These are phyloP conservation scores for Fusarium sp. DNA, from an alignment of 2,329 filamentous ascomycete species.

Conservation along the genomic window DNA sequence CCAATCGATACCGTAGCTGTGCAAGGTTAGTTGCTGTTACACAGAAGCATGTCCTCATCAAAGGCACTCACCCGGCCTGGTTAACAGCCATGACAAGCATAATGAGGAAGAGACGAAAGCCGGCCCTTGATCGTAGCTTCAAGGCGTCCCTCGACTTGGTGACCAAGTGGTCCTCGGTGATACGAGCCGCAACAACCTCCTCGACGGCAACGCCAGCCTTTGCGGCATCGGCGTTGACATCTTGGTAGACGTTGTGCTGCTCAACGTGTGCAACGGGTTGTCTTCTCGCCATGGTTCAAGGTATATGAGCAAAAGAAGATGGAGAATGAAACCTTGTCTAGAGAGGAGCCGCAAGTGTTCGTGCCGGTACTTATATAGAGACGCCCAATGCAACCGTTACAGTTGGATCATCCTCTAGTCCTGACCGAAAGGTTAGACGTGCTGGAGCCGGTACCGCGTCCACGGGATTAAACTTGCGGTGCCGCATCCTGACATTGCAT, in stretches of 20 bases:
- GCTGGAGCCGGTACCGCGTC: background rate
- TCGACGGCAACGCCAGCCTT: conserved; percentile 36
- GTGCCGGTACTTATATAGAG: conserved; percentile 2
- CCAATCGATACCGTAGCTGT: conserved; percentile 40
- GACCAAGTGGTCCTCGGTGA: conserved; percentile 37
- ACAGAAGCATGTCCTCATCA: background rate
- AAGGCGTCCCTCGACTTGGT: conserved; percentile 31
- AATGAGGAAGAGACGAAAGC: conserved; percentile 32
- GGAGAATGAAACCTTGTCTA: background rate
- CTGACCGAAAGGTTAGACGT: background rate
- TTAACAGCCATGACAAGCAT: conserved; percentile 32
- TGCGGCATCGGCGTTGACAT: conserved; percentile 31
- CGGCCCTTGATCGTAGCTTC: conserved; percentile 28
- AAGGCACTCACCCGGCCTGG: conserved; percentile 16
- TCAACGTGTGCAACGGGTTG: conserved; percentile 4
- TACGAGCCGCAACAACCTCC: conserved; percentile 35
- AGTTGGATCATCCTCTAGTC: background rate
- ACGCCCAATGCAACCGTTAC: background rate
- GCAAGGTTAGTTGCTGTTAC: background rate
- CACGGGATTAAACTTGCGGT: background rate
- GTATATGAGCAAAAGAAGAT: background rate
- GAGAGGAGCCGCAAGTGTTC: background rate
- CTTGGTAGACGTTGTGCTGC: conserved; percentile 25
- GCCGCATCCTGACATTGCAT: background rate
- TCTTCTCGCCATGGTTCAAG: conserved; percentile 7